A percentile compares a stretch with the other conserved stretches of the same genome.
Conservation (phyloP, 192 early-diverging fungal genomes). For the Podila minutissima region DNA sequence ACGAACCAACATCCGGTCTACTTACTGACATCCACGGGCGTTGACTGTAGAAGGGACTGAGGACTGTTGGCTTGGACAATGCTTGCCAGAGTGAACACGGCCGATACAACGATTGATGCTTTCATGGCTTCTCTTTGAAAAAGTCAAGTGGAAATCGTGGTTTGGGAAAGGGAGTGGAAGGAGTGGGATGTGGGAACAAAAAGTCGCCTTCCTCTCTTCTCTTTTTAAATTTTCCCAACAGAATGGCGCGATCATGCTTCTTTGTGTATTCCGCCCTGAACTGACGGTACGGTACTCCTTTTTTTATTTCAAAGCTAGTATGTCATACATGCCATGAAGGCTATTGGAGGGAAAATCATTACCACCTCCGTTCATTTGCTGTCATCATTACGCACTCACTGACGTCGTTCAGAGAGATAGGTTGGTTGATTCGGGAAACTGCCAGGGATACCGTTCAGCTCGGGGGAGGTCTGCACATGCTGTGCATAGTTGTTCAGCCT, state of each 20-base stretch:
- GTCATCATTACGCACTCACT: background rate
- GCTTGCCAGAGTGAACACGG: background rate
- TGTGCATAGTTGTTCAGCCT: constrained; percentile 17
- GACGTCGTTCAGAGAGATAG: background rate
- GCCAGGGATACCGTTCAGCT: constrained; percentile 8
- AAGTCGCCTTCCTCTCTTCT: background rate
- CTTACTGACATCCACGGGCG: constrained; percentile 45
- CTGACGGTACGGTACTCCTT: background rate
- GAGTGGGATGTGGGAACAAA: background rate
- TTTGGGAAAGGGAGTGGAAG: background rate
- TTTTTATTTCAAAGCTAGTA: background rate
- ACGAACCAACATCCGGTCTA: background rate
- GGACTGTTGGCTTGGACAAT: constrained; percentile 4
- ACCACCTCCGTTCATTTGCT: too few relatives aligned
- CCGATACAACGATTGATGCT: background rate
- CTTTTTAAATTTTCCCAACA: too few relatives aligned
- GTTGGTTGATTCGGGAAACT: constrained; percentile 12
- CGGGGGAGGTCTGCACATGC: constrained; percentile 3
- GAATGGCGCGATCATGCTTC: background rate
- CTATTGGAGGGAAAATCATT: too few relatives aligned
- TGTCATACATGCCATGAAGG: background rate
- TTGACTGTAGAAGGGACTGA: background rate
- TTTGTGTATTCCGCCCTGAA: background rate
- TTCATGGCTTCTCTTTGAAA: background rate
- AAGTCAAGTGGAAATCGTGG: background rate